Evolutionary conservation across 2,329 filamentous ascomycete species (phyloP), one percentile per base, ranked within the genome.

Genomic region (Sclerotinia glacialis): DNA sequence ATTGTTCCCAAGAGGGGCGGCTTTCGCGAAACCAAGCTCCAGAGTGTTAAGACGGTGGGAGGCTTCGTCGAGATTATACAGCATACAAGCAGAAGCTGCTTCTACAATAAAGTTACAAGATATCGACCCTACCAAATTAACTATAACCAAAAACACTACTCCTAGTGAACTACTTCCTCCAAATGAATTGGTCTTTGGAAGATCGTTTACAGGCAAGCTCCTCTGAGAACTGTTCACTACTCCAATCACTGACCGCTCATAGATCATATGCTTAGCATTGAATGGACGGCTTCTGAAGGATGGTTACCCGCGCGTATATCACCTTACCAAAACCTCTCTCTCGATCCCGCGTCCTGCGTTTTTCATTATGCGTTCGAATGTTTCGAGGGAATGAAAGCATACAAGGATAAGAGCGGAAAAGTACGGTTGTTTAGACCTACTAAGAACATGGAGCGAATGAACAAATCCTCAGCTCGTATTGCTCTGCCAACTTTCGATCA

Each of bases 381-480:
- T 78, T 99, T 99, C 80, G 95, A 99, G 83, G 95, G 95, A 73
- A 97, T 98, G 93, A 99, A 99, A 83, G 95, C 95, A 68, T 99
- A 99, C 85, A 96, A 94, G 80, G 92, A 96, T 81, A 86, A 85
- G 65, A 77, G 86, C 53, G 92, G 92, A 73, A 81, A 88, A 68
- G 86, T 97, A 72, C 89, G 94, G 65, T 83, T 99, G 65, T 99
- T 99, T 85, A 87, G 95, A 44, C 95, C 95, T 2, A 90, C 96
- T 78, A 95, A 87, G 85, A 99, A 99, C 83, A 98, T 98, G 94
- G 88, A 84, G 71, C 90, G 95, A 69, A 81, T 99, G 79, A 99
- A 98, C 83, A 92, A 90, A 79, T 97, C 93, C 2, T 87, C 91
- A 59, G 87, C 91, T 49, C 91, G 95, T 71, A 98, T 99, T 80